Base-by-base conservation (phyloP, 2,329 filamentous ascomycete genomes). In the Dactylellina haptotyla region DNA sequence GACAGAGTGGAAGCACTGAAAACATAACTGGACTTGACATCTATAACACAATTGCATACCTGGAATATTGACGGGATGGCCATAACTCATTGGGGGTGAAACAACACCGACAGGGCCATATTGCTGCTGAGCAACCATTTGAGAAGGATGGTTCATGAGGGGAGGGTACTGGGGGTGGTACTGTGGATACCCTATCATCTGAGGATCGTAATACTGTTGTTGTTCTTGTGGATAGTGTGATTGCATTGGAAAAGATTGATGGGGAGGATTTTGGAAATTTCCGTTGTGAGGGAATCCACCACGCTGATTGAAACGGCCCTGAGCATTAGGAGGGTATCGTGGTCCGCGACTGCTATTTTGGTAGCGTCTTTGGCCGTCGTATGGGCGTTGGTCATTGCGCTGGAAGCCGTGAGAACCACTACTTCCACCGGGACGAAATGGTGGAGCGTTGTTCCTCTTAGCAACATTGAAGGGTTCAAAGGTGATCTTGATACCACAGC, bases 401-500 rank as follows among this genome's bases (percentile, higher is more conserved):
- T 65, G 61, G 30, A 53, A 66, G 18, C 25, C 54, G 14, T 73
- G 69, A 54, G 46, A 18, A 3, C 54, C 45, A 12, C 26, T 8
- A n/a, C 51, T 63, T 6, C 51, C 23, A 32, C 25, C 30, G 20
- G 61, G 28, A 45, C 69, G 69, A 25, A 65, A 59, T 8, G 54
- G 54, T 4, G 69, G 69, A 41, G 69, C 56, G 5, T 56, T 57
- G 20, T 73, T 73, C 12, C 61, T 58, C n/a, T 58, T 51, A 12
- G 69, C 69, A 34, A 73, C 45, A 48, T 73, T 61, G 61, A 73
- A 73, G 9, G 69, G 69, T 26, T 73, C 69, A 16, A 73, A 66
- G 2, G 69, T 73, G 12, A 73, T 51, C 9, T 58, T 59, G 39
- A 73, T 41, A 3, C 39, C 3, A 14, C 61, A 61, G 3, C 69